phyloP scores from a whole-genome alignment of 2,329 filamentous ascomycete species.

The Nemania sp. region DNA sequence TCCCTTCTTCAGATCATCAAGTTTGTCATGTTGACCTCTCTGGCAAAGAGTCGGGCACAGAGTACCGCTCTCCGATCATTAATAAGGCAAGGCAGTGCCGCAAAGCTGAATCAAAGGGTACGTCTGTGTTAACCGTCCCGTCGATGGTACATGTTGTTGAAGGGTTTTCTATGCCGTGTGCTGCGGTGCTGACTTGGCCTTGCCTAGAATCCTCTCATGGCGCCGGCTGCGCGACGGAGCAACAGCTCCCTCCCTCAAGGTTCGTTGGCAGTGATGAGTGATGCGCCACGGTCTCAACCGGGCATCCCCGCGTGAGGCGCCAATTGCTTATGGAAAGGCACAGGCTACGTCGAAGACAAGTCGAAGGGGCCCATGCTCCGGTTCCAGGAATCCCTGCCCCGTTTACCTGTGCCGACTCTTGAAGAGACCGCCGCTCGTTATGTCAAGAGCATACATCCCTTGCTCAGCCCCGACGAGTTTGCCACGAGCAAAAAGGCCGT shows the following conservation, averaged over 20 bases:
- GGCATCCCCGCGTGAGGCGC: neutral
- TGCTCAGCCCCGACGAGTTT: conserved; percentile 71
- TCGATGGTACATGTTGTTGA: too few species aligned
- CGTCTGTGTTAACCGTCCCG: neutral
- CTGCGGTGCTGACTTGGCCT: neutral
- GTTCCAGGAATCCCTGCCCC: conserved; percentile 83
- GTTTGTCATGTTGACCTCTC: conserved; percentile 42
- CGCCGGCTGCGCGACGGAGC: conserved; percentile 56
- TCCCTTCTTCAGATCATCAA: conserved; percentile 16
- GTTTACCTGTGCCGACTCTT: conserved; percentile 78
- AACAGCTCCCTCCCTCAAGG: conserved; percentile 62
- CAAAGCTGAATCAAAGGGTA: conserved; percentile 32
- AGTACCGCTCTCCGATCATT: conserved; percentile 41
- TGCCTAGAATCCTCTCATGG: conserved; percentile 51
- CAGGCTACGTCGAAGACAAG: conserved; percentile 79
- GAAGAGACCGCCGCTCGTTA: conserved; percentile 82
- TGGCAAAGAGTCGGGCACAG: conserved; percentile 43
- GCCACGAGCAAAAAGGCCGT: conserved; percentile 80
- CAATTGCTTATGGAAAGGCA: conserved; percentile 2
- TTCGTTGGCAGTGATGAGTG: conserved; percentile 38
- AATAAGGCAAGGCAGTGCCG: conserved; percentile 31
- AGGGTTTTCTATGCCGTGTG: neutral
- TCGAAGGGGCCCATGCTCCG: conserved; percentile 81
- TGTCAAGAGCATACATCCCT: conserved; percentile 76
- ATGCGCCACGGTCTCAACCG: conserved; percentile 4